These are phyloP conservation scores for Phytopythium oedochilum DNA, from an alignment of 352 stramenopile genomes.

Conservation along the genomic window DNA sequence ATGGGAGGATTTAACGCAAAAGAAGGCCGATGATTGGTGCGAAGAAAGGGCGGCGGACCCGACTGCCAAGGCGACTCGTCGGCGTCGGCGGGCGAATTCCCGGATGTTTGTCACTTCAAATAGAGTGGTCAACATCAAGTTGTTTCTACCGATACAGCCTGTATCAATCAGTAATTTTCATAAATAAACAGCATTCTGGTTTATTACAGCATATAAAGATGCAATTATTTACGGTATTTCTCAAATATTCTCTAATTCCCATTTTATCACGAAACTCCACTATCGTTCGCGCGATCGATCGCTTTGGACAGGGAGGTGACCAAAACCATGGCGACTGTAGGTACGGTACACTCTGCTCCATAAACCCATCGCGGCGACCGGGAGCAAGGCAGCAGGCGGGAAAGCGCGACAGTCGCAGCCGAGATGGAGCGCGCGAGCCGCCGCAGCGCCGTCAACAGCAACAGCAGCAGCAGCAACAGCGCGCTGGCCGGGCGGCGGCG, in stretches of 20 bases:
- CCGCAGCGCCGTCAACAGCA: constrained; percentile 28
- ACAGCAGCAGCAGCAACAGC: constrained; percentile 17
- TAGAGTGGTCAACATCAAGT: not conserved
- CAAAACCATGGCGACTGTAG: not conserved
- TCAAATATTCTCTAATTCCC: no score
- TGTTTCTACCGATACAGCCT: no score
- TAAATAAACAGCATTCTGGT: no score
- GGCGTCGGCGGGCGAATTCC: no score
- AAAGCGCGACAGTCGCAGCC: not conserved
- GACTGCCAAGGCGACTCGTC: not conserved
- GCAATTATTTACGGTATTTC: no score
- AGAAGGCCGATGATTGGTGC: not conserved
- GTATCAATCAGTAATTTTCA: no score
- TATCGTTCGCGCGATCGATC: no score
- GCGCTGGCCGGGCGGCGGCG: constrained; percentile 33
- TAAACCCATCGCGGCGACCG: not conserved
- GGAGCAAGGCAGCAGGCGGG: no score
- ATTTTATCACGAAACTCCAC: no score
- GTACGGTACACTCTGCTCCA: not conserved
- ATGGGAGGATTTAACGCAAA: not conserved
- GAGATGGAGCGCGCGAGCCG: constrained; percentile 56
- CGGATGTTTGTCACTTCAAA: not conserved
- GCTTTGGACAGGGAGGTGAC: not conserved
- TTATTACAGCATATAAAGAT: no score
- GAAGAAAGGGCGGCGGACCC: not conserved